These are phyloP conservation scores for Pyrenophora tritici-repentis DNA, from an alignment of 2,329 filamentous ascomycete genomes.

Conservation along the genomic window DNA sequence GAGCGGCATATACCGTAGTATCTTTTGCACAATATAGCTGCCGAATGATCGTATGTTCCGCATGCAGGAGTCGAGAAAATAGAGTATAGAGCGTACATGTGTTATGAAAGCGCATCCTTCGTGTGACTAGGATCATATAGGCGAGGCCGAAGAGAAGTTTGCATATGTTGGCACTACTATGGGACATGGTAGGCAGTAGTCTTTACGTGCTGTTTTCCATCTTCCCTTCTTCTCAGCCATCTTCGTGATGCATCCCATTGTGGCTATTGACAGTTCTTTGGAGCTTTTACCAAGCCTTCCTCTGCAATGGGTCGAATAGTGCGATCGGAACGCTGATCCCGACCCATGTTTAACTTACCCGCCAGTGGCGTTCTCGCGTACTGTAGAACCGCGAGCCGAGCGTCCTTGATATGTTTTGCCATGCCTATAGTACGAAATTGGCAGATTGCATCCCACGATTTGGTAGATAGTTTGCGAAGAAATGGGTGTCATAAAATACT, in stretches of 20 bases:
- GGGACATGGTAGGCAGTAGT: no score
- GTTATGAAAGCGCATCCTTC: background rate
- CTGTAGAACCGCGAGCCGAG: no score
- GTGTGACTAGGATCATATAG: background rate
- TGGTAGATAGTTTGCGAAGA: slow-evolving; percentile 8
- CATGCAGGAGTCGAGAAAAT: background rate
- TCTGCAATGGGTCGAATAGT: background rate
- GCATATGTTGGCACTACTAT: no score
- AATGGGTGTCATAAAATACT: no score
- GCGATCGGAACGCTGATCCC: background rate
- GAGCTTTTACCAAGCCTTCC: no score
- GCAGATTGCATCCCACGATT: background rate
- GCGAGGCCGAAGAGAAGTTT: background rate
- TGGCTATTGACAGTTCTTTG: no score
- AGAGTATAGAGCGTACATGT: background rate
- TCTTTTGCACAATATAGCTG: no score
- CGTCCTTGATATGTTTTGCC: background rate
- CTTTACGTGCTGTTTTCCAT: no score
- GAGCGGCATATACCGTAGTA: no score
- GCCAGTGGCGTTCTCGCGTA: slow-evolving; percentile 2
- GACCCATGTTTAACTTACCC: background rate
- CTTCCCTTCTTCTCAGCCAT: no score
- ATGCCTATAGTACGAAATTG: background rate
- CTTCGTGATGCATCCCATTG: no score
- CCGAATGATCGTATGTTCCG: no score